Base-by-base conservation (phyloP, 192 early-diverging fungal species). In the Coemansia sp. region DNA sequence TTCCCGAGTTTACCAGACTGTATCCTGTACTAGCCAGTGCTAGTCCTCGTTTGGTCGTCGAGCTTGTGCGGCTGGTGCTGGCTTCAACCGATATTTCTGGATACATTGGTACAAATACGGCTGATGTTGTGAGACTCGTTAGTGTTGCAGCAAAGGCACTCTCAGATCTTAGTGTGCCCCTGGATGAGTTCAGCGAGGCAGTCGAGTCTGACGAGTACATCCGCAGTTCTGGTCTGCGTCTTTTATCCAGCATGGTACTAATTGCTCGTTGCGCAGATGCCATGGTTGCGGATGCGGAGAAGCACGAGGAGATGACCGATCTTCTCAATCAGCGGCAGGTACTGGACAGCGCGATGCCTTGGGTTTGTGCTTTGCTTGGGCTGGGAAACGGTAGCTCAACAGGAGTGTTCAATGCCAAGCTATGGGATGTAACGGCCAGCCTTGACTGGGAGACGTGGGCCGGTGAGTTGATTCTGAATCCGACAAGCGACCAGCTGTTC, bases 311-410 rank as follows among this genome's bases (percentile, higher is more conserved):
- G 41, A 42, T 78, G 48, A 18, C 65, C 0, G 74, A 66, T 39
- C 34, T 27, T 21, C 39, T 78, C 6, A 37, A 45, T 19, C 22
- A 38, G 21, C 27, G 49, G 10, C 50, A 48, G 25, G 61, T 55
- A 0, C 48, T 78, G 15, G 64, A 64, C 10, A 43, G 47, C 18
- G 74, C 74, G 0, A 60, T 78, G 65, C 74, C 74, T n/a, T 71
- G 68, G 74, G 49, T 68, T 27, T 78, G 68, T 18, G 74, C 56
- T 1, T 55, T 71, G 45, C 57, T 78, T 18, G 69, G 74, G 0
- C 48, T 78, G 21, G 34, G 34, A 37, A 37, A n/a, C 8, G 25
- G 61, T 14, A 43, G 50, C n/a, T 47, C 45, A 0, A 23, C 34
- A 0, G 34, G 39, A 8, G 49, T 18, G 5, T 51, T 42, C 15